Percentiles rank a stretch among this genome's conserved stretches.
These are phyloP conservation scores for Suillus paluster DNA, from an alignment of 768 basidiomycete genomes.

Conservation along the genomic window DNA sequence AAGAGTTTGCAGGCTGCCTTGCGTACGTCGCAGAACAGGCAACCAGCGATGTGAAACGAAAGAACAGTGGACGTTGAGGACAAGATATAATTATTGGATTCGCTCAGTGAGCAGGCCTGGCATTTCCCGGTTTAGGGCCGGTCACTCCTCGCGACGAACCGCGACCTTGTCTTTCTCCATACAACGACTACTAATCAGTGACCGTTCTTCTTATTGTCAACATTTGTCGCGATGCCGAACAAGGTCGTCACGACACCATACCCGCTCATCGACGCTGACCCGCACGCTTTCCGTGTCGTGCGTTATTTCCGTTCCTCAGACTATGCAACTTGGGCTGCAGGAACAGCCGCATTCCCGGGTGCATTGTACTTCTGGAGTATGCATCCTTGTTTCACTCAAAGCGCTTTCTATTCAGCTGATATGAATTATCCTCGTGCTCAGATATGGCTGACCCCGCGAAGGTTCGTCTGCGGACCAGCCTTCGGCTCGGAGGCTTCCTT, in stretches of 20 bases:
- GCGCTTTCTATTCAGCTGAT: constrained; percentile 9
- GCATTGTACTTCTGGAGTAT: constrained; percentile 82
- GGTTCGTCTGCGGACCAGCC: constrained; percentile 41
- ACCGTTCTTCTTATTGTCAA: constrained; percentile 2
- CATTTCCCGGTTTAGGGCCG: constrained; percentile 36
- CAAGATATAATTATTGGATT: constrained; percentile 14
- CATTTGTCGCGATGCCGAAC: constrained; percentile 38
- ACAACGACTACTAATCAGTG: constrained; percentile 3
- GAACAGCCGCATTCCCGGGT: constrained; percentile 82
- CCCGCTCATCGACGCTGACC: constrained; percentile 94
- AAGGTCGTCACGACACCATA: constrained; percentile 67
- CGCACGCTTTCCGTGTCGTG: constrained; percentile 85
- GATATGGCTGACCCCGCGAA: constrained; percentile 52
- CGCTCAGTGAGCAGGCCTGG: constrained; percentile 19
- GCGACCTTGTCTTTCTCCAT: not conserved
- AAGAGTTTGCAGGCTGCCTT: not conserved
- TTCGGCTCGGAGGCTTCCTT: constrained; percentile 68
- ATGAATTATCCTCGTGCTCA: constrained; percentile 24
- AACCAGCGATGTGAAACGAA: not conserved
- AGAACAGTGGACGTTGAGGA: constrained; percentile 22
- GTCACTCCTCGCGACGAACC: constrained; percentile 19
- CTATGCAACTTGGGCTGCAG: constrained; percentile 82
- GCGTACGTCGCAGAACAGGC: constrained; percentile 15
- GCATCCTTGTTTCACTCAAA: constrained; percentile 27
- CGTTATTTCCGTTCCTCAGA: constrained; percentile 89